These are phyloP conservation scores for Sinapis alba DNA, from an alignment of 441 rosid species.

Conservation along the genomic window DNA sequence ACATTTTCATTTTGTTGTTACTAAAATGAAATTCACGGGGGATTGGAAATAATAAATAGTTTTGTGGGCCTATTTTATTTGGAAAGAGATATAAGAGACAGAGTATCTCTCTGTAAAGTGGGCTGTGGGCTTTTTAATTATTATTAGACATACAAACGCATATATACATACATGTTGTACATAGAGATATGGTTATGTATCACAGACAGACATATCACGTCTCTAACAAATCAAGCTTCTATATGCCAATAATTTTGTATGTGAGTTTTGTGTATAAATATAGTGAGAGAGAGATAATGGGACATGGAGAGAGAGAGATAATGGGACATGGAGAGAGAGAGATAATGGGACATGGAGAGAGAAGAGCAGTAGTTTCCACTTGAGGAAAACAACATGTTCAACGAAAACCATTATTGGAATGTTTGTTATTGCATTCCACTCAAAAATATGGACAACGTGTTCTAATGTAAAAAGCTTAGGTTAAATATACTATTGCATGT, in stretches of 20 bases:
- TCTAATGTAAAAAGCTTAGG: slow-evolving; percentile 3
- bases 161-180: neutral
- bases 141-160: slow-evolving; percentile 27
- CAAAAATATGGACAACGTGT: slow-evolving; percentile 32
- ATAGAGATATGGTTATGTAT: slow-evolving; percentile 12
- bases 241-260: neutral
- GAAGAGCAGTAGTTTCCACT: slow-evolving; percentile 48
- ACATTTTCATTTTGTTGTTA: neutral
- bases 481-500: slow-evolving; percentile 16
- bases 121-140: slow-evolving; percentile 42
- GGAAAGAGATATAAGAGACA: slow-evolving; percentile 25
- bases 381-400: slow-evolving; percentile 48
- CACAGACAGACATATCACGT: slow-evolving; percentile 26
- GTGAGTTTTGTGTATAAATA: neutral
- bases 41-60: slow-evolving; percentile 22
- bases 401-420: slow-evolving; percentile 62
- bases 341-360: slow-evolving; percentile 31
- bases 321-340: slow-evolving; percentile 33
- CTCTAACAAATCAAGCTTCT: slow-evolving; percentile 27
- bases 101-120: slow-evolving; percentile 37
- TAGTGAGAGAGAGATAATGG: neutral
- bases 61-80: slow-evolving; percentile 35
- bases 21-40: slow-evolving; percentile 2
- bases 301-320: slow-evolving; percentile 7
- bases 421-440: slow-evolving; percentile 43